Conservation (phyloP, 192 early-diverging fungal genomes). For the Dissophora globulifera region DNA sequence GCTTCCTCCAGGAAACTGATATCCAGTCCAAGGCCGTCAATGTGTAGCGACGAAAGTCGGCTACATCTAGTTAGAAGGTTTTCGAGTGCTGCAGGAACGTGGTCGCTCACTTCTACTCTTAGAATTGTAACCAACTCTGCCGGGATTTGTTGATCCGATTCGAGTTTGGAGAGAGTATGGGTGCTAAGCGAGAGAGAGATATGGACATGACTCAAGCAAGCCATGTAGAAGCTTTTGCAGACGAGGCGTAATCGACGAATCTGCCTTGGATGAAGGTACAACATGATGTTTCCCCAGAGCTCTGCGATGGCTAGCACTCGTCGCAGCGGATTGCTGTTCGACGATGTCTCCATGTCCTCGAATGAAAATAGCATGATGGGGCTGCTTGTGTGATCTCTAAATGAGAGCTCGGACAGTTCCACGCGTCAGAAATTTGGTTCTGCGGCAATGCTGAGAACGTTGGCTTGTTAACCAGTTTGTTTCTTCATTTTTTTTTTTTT, state of each 20-base stretch:
- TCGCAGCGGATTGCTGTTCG: neutral
- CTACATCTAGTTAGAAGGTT: neutral
- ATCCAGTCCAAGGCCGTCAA: conserved; percentile 18
- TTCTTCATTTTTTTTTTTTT: too few relatives aligned
- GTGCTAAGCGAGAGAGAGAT: conserved; percentile 3
- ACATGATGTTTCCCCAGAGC: conserved; percentile 12
- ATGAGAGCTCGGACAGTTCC: too few relatives aligned
- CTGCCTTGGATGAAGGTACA: conserved; percentile 8
- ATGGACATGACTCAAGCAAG: conserved; percentile 6
- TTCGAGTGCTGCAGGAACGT: conserved; percentile 4
- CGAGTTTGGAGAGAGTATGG: neutral
- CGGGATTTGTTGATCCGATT: neutral
- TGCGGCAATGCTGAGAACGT: too few relatives aligned
- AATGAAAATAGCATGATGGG: too few relatives aligned
- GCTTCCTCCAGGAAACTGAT: conserved; percentile 10
- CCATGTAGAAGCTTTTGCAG: conserved; percentile 10
- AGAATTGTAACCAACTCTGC: conserved; percentile 1
- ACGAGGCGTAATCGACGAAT: conserved; percentile 33
- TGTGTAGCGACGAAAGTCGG: neutral
- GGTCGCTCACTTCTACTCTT: conserved; percentile 7
- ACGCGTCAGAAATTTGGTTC: too few relatives aligned
- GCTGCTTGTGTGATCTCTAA: too few relatives aligned
- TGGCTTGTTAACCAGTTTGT: too few relatives aligned
- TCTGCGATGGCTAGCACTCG: conserved; percentile 24
- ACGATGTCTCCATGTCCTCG: neutral